phyloP scores from a whole-genome alignment of 768 basidiomycete species.

The Termitomyces sp. region DNA sequence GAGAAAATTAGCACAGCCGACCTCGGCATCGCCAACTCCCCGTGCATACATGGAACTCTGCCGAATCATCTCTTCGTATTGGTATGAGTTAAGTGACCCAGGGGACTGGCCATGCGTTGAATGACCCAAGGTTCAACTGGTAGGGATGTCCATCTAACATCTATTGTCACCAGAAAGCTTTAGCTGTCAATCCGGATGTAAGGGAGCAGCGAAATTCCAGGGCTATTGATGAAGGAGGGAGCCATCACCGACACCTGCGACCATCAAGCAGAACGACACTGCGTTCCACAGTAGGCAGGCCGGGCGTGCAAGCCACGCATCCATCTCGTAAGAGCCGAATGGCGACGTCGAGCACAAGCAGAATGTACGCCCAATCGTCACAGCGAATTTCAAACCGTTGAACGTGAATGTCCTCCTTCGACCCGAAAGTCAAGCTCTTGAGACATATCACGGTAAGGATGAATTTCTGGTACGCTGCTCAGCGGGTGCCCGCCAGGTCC shows the following conservation, averaged over 20 bases:
- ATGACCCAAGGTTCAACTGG: too few species aligned
- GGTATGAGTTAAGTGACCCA: too few species aligned
- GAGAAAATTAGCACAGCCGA: too few species aligned
- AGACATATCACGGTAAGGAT: slow-evolving; percentile 6
- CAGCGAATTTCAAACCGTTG: slow-evolving; percentile 20
- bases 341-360: background rate
- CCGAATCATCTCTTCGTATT: too few species aligned
- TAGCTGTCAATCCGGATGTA: too few species aligned
- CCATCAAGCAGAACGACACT: background rate
- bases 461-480: slow-evolving; percentile 27
- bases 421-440: slow-evolving; percentile 14
- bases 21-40: too few species aligned
- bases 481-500: slow-evolving; percentile 19
- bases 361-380: slow-evolving; percentile 19
- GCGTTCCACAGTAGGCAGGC: background rate
- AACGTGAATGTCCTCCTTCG: slow-evolving; percentile 4
- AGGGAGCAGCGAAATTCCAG: background rate
- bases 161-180: too few species aligned
- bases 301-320: background rate
- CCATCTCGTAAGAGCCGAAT: background rate
- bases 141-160: too few species aligned
- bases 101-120: too few species aligned
- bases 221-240: background rate
- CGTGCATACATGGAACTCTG: too few species aligned
- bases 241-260: background rate